Evolutionary conservation across 1,284 basidiomycete genomes (phyloP).

Genomic region (Pterulicium gracile): DNA sequence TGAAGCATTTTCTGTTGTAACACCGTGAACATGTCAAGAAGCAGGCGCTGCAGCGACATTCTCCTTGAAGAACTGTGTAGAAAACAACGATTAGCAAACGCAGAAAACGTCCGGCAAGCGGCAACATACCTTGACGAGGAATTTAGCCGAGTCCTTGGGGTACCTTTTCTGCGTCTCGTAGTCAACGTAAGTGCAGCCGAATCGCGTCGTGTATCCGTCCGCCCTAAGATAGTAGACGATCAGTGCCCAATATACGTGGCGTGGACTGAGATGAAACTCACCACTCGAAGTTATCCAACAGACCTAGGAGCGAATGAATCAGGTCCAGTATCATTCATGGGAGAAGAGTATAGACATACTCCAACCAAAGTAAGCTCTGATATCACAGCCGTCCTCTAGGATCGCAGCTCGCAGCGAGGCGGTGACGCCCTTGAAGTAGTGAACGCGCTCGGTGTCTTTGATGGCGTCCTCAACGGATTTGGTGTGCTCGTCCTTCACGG

Average conservation of each 20-base stretch:
- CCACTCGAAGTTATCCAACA: conserved; percentile 71
- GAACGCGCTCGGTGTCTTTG: conserved; percentile 54
- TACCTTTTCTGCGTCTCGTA: conserved; percentile 59
- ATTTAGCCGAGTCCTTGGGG: conserved; percentile 56
- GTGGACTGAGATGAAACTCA: conserved; percentile 1
- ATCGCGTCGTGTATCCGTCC: conserved; percentile 54
- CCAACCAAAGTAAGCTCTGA: conserved; percentile 66
- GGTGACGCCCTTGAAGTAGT: conserved; percentile 60
- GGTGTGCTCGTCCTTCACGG: conserved; percentile 53
- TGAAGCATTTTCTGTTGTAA: too few species aligned
- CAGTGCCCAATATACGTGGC: conserved; percentile 13
- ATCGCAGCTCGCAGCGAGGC: conserved; percentile 46
- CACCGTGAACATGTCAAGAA: too few species aligned
- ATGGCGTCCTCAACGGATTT: conserved; percentile 44
- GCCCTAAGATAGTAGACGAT: too few species aligned
- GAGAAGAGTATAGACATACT: conserved; percentile 24
- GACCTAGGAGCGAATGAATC: conserved; percentile 25
- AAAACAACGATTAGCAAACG: too few species aligned
- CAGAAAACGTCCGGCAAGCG: too few species aligned
- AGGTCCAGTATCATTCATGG: conserved; percentile 1
- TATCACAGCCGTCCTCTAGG: conserved; percentile 52
- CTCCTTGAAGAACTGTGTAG: conserved; percentile 4
- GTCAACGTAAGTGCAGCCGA: conserved; percentile 57
- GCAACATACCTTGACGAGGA: conserved; percentile 21
- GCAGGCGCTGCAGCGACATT: too few species aligned